Evolutionary conservation across 2,329 filamentous ascomycete genomes (phyloP).

Genomic region (Scytalidium sp.): DNA sequence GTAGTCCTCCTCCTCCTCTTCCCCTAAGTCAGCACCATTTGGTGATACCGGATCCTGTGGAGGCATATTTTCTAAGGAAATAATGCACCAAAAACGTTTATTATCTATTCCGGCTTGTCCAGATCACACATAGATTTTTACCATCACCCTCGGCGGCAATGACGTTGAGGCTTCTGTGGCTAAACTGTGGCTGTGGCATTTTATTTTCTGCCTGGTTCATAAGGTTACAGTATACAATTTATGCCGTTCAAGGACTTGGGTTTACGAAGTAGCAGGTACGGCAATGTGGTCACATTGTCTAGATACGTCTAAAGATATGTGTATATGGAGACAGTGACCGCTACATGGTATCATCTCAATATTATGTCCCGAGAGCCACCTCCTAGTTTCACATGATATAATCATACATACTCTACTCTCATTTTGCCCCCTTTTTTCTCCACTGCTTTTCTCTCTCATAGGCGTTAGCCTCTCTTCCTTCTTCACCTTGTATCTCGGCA

Average conservation of each 20-base stretch:
- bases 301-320: no score
- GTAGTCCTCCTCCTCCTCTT: constrained; percentile 88
- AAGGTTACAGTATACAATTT: no score
- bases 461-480: constrained; percentile 79
- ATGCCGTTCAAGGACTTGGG: no score
- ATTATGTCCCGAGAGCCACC: background rate
- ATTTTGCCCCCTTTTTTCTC: constrained; percentile 63
- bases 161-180: no score
- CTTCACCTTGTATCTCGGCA: constrained; percentile 93
- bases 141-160: no score
- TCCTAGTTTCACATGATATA: background rate
- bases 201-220: no score
- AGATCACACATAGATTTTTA: no score
- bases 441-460: constrained; percentile 84
- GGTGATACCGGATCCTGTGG: constrained; percentile 9
- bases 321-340: constrained; percentile 3
- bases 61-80: constrained; percentile 10
- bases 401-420: constrained; percentile 4
- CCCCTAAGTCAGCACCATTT: constrained; percentile 22
- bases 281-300: no score
- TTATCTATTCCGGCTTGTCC: no score
- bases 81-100: no score
- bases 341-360: background rate
- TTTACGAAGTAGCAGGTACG: no score
- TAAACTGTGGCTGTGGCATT: no score